phyloP scores from a whole-genome alignment of 495 filamentous ascomycete species.

The Tricharina praecox region DNA sequence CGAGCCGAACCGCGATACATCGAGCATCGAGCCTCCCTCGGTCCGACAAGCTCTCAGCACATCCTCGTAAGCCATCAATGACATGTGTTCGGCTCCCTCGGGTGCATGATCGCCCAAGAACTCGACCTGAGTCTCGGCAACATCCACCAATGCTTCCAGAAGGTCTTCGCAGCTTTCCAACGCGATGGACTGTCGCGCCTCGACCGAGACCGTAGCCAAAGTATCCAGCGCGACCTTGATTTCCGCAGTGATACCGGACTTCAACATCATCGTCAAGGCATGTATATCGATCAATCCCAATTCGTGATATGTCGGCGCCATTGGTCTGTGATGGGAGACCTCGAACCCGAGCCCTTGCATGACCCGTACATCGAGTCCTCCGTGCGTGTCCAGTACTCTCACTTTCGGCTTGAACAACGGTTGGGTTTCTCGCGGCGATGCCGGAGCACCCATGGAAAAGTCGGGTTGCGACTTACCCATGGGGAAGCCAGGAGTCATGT shows the following conservation, averaged over 20 bases:
- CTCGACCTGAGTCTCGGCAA: slow-evolving; percentile 73
- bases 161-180: slow-evolving; percentile 72
- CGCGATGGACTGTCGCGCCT: slow-evolving; percentile 41
- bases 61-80: slow-evolving; percentile 71
- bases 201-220: slow-evolving; percentile 53
- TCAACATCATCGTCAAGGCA: slow-evolving; percentile 80
- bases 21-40: slow-evolving; percentile 52
- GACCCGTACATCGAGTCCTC: slow-evolving; percentile 46
- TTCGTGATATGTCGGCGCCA: slow-evolving; percentile 56
- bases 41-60: slow-evolving; percentile 55
- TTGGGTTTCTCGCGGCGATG: slow-evolving; percentile 34
- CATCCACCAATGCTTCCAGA: slow-evolving; percentile 73
- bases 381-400: slow-evolving; percentile 41
- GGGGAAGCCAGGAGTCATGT: slow-evolving; percentile 17
- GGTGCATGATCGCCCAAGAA: slow-evolving; percentile 58
- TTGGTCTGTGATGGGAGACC: slow-evolving; percentile 46
- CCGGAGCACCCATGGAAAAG: slow-evolving; percentile 14
- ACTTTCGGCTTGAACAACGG: slow-evolving; percentile 52
- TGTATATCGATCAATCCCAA: slow-evolving; percentile 78
- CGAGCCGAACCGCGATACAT: slow-evolving; percentile 57
- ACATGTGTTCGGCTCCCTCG: slow-evolving; percentile 69
- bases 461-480: slow-evolving; percentile 11
- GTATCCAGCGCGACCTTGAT: slow-evolving; percentile 76
- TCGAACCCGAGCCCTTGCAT: slow-evolving; percentile 45
- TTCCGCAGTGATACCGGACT: slow-evolving; percentile 77